These are phyloP conservation scores for Picocystis salinarum DNA, from an alignment of 139 green algal species.

Conservation along the genomic window DNA sequence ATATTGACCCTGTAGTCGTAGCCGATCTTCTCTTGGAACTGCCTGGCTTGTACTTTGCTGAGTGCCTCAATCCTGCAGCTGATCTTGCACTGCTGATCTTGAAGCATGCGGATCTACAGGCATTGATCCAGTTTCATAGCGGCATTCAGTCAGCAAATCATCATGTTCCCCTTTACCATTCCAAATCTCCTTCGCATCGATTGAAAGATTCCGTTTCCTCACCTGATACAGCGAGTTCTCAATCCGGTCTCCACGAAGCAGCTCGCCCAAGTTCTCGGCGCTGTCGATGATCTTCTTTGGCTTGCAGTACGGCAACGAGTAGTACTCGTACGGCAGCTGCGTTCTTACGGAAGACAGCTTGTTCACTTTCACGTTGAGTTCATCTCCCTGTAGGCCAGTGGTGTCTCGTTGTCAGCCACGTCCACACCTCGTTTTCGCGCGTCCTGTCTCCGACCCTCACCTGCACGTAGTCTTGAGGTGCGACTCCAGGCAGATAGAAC, in stretches of 20 bases:
- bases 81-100: constrained; percentile 85
- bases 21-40: constrained; percentile 61
- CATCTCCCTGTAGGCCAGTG: constrained; percentile 43
- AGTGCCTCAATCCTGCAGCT: constrained; percentile 68
- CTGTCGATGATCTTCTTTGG: constrained; percentile 69
- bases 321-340: constrained; percentile 94
- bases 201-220: no score
- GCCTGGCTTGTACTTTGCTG: constrained; percentile 42
- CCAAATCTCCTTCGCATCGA: no score
- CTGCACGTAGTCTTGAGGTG: constrained; percentile 66
- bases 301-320: constrained; percentile 86
- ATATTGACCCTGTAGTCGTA: constrained; percentile 98
- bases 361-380: constrained; percentile 82
- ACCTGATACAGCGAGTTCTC: constrained; percentile 86
- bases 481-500: constrained; percentile 89
- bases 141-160: no score
- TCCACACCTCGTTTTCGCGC: neutral
- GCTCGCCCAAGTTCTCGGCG: constrained; percentile 91
- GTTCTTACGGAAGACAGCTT: constrained; percentile 84
- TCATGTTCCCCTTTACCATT: no score
- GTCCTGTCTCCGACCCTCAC: constrained; percentile 10
- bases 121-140: no score
- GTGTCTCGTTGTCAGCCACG: neutral
- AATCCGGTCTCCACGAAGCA: constrained; percentile 92
- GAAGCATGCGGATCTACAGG: constrained; percentile 67